Conservation (phyloP, 2,329 filamentous ascomycete species). For the Sporothrix inflata region DNA sequence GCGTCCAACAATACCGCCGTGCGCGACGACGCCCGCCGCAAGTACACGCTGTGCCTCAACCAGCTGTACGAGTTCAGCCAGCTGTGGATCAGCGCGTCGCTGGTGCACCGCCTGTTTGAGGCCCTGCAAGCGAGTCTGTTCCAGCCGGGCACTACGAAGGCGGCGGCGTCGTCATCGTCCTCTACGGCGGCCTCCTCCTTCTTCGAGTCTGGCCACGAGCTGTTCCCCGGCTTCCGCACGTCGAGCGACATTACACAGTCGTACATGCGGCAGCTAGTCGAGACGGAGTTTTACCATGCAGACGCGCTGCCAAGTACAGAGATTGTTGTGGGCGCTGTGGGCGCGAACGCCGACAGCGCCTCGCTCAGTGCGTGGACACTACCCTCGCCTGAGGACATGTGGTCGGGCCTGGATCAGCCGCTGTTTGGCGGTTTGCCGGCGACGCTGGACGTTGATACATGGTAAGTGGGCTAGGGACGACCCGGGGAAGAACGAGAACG, state of each 20-base stretch:
- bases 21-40: slow-evolving; percentile 30
- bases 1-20: slow-evolving; percentile 13
- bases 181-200: background rate
- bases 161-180: background rate
- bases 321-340: background rate
- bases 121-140: slow-evolving; percentile 27
- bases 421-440: slow-evolving; percentile 22
- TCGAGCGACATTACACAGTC: slow-evolving; percentile 22
- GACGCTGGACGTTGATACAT: slow-evolving; percentile 22
- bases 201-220: slow-evolving; percentile 7
- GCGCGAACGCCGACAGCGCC: background rate
- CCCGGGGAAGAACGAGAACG: too few relatives aligned
- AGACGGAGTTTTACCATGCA: slow-evolving; percentile 17
- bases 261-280: slow-evolving; percentile 18
- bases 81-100: slow-evolving; percentile 31
- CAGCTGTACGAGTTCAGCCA: slow-evolving; percentile 33
- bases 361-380: slow-evolving; percentile 7
- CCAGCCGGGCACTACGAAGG: background rate
- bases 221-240: slow-evolving; percentile 22
- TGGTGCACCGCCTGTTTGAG: slow-evolving; percentile 32
- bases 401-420: slow-evolving; percentile 8
- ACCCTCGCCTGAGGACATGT: slow-evolving; percentile 25
- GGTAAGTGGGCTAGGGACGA: slow-evolving; percentile 12
- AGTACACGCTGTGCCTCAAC: slow-evolving; percentile 32
- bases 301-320: slow-evolving; percentile 6